phyloP scores from a whole-genome alignment of 192 early-diverging fungal genomes.

The Coemansia sp. region DNA sequence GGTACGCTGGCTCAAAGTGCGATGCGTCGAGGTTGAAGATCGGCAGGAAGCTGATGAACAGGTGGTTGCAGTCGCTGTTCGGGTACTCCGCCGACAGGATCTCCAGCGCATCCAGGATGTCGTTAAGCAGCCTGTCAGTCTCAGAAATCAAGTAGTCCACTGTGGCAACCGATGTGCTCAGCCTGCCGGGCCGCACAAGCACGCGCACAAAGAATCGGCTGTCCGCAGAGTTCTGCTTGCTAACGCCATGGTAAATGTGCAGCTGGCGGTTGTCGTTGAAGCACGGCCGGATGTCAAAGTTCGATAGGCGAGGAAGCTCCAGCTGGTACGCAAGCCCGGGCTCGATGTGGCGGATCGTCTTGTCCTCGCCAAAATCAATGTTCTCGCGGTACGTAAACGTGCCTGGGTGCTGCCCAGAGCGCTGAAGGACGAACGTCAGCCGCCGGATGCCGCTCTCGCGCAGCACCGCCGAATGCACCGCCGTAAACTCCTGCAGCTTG shows the following conservation, averaged over 20 bases:
- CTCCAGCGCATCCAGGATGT: slow-evolving; percentile 93
- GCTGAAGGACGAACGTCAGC: slow-evolving; percentile 85
- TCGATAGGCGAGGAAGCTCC: slow-evolving; percentile 85
- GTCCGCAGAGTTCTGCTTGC: slow-evolving; percentile 93
- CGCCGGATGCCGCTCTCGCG: slow-evolving; percentile 79
- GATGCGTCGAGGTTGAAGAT: slow-evolving; percentile 86
- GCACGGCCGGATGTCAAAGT: slow-evolving; percentile 96
- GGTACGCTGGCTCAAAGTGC: slow-evolving; percentile 80
- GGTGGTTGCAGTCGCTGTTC: slow-evolving; percentile 98
- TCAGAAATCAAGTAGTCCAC: slow-evolving; percentile 95
- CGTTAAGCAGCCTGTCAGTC: slow-evolving; percentile 88
- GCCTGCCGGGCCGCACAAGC: slow-evolving; percentile 86
- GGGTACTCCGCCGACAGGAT: slow-evolving; percentile 86
- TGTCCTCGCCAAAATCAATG: slow-evolving; percentile 81
- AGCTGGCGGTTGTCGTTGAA: slow-evolving; percentile 92
- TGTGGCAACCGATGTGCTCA: slow-evolving; percentile 76
- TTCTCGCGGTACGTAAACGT: slow-evolving; percentile 97
- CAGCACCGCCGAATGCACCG: slow-evolving; percentile 60
- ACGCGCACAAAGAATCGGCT: slow-evolving; percentile 97
- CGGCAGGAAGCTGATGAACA: slow-evolving; percentile 98
- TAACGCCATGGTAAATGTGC: slow-evolving; percentile 93
- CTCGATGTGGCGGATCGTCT: slow-evolving; percentile 96
- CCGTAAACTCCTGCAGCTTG: slow-evolving; percentile 65
- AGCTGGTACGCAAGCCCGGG: slow-evolving; percentile 97
- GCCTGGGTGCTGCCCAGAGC: slow-evolving; percentile 78